Conservation (phyloP, 495 filamentous ascomycete species). For the Bryoglossum gracile region DNA sequence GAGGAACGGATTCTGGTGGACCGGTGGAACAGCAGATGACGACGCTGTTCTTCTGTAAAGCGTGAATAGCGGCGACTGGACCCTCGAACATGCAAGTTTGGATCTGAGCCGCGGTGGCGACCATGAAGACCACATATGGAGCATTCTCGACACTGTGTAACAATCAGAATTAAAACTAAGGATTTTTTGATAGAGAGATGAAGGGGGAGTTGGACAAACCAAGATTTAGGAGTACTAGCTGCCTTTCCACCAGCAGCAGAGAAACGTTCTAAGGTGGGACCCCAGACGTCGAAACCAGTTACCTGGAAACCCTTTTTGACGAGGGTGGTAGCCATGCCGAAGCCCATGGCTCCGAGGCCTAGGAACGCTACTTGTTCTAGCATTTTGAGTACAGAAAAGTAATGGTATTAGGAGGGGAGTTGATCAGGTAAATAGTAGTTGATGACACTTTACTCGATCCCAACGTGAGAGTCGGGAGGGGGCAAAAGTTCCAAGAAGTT, state of each 20-base stretch:
- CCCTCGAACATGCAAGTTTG: constrained; percentile 56
- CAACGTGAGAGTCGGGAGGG: too few relatives aligned
- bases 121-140: constrained; percentile 67
- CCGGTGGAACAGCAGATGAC: constrained; percentile 72
- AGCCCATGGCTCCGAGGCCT: constrained; percentile 85
- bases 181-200: too few relatives aligned
- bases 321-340: constrained; percentile 72
- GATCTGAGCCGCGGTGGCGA: constrained; percentile 66
- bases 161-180: too few relatives aligned
- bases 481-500: too few relatives aligned
- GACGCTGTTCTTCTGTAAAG: constrained; percentile 49
- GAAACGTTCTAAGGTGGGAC: constrained; percentile 65
- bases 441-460: too few relatives aligned
- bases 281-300: constrained; percentile 70
- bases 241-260: constrained; percentile 54
- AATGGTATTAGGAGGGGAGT: too few relatives aligned
- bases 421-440: too few relatives aligned
- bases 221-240: constrained; percentile 56
- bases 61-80: constrained; percentile 47
- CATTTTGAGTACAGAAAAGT: too few relatives aligned
- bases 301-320: constrained; percentile 61
- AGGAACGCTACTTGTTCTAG: constrained; percentile 56
- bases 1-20: constrained; percentile 56
- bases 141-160: constrained; percentile 55
- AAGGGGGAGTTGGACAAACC: too few relatives aligned